These are phyloP conservation scores for Cruciata laevipes DNA, from an alignment of 257 asterid genomes.

Conservation along the genomic window DNA sequence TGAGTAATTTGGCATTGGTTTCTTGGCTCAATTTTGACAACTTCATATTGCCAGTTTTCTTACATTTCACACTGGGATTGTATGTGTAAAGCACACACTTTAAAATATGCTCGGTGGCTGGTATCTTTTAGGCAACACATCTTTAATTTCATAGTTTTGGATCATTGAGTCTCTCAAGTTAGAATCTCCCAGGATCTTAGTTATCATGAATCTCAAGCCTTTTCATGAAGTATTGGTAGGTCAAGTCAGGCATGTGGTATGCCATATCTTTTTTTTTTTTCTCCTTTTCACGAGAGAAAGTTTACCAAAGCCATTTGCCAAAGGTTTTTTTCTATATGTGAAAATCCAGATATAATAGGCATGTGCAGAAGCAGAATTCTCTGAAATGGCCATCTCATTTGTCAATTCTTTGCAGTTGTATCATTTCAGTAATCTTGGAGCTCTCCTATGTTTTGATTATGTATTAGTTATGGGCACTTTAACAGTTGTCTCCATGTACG, in stretches of 20 bases:
- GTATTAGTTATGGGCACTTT: neutral
- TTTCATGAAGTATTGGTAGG: neutral
- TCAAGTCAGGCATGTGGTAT: neutral
- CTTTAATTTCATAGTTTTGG: neutral
- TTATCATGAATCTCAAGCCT: neutral
- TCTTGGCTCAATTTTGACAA: neutral
- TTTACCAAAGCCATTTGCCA: neutral
- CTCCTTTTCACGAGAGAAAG: neutral
- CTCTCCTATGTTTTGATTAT: neutral
- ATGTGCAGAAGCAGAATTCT: neutral
- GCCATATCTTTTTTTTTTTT: neutral
- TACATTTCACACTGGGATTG: neutral
- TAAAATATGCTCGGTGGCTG: neutral
- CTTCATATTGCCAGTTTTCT: neutral
- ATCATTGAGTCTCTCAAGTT: neutral
- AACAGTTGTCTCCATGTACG: neutral
- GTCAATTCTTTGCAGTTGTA: neutral
- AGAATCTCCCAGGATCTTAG: neutral
- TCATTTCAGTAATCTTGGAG: neutral
- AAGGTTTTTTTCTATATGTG: neutral
- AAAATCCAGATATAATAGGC: neutral
- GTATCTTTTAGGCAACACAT: neutral
- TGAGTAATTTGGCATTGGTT: neutral
- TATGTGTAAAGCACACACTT: neutral
- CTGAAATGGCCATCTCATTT: neutral